Evolutionary conservation across 768 basidiomycete species (phyloP), one percentile per base, ranked within the genome.

Genomic region (Lactifluus piperatus): DNA sequence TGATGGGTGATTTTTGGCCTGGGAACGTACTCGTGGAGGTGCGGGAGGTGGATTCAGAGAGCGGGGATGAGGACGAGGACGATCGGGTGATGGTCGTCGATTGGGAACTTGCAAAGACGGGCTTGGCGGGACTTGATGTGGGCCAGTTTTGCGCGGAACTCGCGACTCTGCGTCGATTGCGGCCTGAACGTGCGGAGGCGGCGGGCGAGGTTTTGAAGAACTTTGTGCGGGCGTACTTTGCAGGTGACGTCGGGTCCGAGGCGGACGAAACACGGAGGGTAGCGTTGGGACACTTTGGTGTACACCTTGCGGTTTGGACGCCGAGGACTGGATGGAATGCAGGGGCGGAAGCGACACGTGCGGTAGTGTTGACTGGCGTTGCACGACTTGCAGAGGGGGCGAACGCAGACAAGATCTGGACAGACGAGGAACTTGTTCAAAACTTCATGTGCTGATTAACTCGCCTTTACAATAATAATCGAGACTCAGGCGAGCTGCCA

Each of bases 1-100:
- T 70, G n/a, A 81, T 81, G 80, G 86, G 86, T 0, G 86, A 88
- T 68, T 83, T 87, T 64, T 88, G 86, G 85, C 79, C 86, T 1
- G 86, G 85, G 0, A 87, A 88, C 65, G 62, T 87, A 47, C 72
- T 85, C 60, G 64, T 85, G n/a, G 68, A 64, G 11, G 66, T 34
- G 34, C 34, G 76, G 11, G 69, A 69, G 49, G 66, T 65, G 6
- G 66, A 70, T 1, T 20, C 9, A 3, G 50, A 36, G 24, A 22
- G 18, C 0, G 16, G n/a, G 20, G 41, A 24, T 0, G 10, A 29
- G 18, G 51, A 13, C 22, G 22, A 44, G 0, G n/a, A 43, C 13
- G 67, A 67, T 7, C 73, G 72, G 14, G 32, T 32, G 13, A 76
- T 72, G 43, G 72, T 86, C 36, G 64, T 86, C 46, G 86, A 87